phyloP scores from a whole-genome alignment of 352 stramenopile genomes.

The Phytophthora pseudosyringae region DNA sequence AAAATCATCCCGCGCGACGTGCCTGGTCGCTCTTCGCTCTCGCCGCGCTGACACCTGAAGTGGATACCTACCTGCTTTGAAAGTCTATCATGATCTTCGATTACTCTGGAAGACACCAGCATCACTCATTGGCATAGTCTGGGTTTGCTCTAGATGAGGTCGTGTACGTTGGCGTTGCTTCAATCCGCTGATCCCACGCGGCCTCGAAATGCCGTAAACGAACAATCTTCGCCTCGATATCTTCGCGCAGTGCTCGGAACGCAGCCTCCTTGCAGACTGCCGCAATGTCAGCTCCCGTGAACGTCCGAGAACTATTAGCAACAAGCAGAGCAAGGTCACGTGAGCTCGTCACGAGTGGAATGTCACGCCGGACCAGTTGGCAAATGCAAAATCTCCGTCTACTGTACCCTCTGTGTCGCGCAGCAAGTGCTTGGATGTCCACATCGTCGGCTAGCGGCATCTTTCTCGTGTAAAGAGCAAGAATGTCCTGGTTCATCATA shows the following conservation, averaged over 20 bases:
- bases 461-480: slow-evolving; percentile 62
- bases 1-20: slow-evolving; percentile 36
- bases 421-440: slow-evolving; percentile 49
- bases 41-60: slow-evolving; percentile 18
- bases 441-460: slow-evolving; percentile 77
- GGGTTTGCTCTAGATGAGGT: slow-evolving; percentile 16
- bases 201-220: slow-evolving; percentile 50
- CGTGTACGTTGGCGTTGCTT: slow-evolving; percentile 20
- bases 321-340: slow-evolving; percentile 15
- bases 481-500: slow-evolving; percentile 57
- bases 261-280: slow-evolving; percentile 84
- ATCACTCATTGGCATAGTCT: slow-evolving; percentile 9
- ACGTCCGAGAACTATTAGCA: slow-evolving; percentile 32
- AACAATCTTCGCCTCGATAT: slow-evolving; percentile 50
- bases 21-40: slow-evolving; percentile 24
- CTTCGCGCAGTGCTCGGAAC: slow-evolving; percentile 74
- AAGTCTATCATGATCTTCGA: slow-evolving; percentile 5
- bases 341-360: background rate
- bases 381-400: slow-evolving; percentile 11
- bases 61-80: background rate
- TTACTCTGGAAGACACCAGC: slow-evolving; percentile 1
- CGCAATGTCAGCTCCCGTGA: slow-evolving; percentile 72
- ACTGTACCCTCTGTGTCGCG: slow-evolving; percentile 46
- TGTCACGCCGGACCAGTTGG: background rate
- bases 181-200: slow-evolving; percentile 52